Evolutionary conservation across 176 grass and related monocot species (phyloP).

Genomic region (Rhynchospora pubera): DNA sequence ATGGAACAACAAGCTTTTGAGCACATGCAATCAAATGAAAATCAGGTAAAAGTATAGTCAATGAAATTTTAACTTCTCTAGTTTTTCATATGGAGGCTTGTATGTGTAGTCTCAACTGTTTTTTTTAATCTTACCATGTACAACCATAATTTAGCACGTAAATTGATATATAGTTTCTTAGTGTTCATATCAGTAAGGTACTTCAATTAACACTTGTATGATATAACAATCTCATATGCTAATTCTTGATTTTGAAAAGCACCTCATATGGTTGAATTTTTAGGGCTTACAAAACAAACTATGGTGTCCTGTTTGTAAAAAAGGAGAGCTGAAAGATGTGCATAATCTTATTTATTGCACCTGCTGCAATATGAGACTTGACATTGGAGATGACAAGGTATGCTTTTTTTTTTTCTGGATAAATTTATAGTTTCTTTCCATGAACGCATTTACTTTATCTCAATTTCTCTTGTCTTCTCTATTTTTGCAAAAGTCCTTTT

Average conservation of each 20-base stretch:
- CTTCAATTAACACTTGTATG: background rate
- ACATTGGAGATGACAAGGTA: slow-evolving; percentile 84
- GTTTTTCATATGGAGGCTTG: background rate
- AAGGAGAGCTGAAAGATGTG: slow-evolving; percentile 56
- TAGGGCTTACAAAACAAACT: slow-evolving; percentile 32
- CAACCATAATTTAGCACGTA: background rate
- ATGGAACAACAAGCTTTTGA: slow-evolving; percentile 70
- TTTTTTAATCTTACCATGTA: background rate
- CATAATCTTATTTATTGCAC: slow-evolving; percentile 71
- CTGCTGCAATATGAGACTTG: slow-evolving; percentile 53
- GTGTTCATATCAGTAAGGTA: background rate
- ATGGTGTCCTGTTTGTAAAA: slow-evolving; percentile 85
- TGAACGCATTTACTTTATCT: background rate
- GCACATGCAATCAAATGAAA: slow-evolving; percentile 80
- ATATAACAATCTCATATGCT: background rate
- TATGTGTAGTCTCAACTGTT: background rate
- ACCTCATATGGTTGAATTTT: background rate
- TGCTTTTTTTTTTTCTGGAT: background rate
- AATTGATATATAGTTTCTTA: background rate
- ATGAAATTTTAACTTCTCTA: background rate
- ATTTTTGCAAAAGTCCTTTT: background rate
- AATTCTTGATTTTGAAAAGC: background rate
- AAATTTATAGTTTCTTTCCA: background rate
- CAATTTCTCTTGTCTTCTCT: background rate
- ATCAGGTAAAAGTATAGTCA: slow-evolving; percentile 31